A percentile compares a stretch with the other conserved stretches of the same genome.
phyloP scores from a whole-genome alignment of 2,329 filamentous ascomycete genomes.

The Rhinocladiella similis region DNA sequence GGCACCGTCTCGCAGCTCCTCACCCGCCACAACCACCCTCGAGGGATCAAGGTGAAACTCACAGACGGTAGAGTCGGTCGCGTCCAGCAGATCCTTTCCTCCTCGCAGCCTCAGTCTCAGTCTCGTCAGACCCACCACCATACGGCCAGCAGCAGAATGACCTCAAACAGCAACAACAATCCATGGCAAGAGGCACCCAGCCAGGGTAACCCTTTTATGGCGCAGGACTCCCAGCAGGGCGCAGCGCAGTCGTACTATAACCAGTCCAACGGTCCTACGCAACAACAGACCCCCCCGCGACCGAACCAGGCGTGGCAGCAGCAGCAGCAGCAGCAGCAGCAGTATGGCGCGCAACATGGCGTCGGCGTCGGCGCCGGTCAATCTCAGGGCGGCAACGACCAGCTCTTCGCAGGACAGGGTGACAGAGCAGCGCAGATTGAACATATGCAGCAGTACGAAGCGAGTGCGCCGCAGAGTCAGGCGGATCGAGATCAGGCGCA shows the following conservation, averaged over 20 bases:
- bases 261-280: conserved; percentile 7
- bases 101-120: not conserved
- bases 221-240: conserved; percentile 20
- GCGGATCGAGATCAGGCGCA: conserved; percentile 27
- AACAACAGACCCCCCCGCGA: conserved; percentile 17
- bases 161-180: conserved; percentile 15
- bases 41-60: conserved; percentile 77
- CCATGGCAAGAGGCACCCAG: conserved; percentile 22
- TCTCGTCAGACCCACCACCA: not conserved
- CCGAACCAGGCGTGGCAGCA: conserved; percentile 13
- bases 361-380: conserved; percentile 6
- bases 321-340: conserved; percentile 11
- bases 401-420: conserved; percentile 19
- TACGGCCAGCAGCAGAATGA: conserved; percentile 10
- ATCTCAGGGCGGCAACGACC: conserved; percentile 8
- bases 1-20: conserved; percentile 68
- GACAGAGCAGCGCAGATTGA: conserved; percentile 29
- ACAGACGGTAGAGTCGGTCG: conserved; percentile 70
- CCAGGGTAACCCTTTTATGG: conserved; percentile 13
- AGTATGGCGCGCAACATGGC: conserved; percentile 15
- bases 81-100: conserved; percentile 55
- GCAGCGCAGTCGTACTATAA: conserved; percentile 36
- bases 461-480: conserved; percentile 23
- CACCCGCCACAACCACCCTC: conserved; percentile 71
- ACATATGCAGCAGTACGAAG: conserved; percentile 30